phyloP scores from a whole-genome alignment of 2,329 filamentous ascomycete species.

The Blastomyces parvus region DNA sequence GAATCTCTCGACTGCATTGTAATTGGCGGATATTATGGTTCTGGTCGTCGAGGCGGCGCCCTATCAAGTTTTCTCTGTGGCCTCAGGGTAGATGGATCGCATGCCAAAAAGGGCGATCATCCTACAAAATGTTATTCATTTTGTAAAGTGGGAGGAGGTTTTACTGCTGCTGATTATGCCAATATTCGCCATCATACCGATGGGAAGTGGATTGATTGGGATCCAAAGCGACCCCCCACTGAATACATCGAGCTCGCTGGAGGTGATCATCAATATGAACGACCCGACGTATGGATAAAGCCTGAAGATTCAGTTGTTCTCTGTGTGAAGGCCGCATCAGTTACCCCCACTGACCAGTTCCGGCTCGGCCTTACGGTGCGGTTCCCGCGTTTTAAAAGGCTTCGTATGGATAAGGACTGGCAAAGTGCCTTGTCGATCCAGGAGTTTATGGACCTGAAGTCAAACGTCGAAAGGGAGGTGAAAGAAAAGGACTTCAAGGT shows the following conservation, averaged over 20 bases:
- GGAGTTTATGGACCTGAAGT: conserved; percentile 65
- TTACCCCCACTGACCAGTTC: conserved; percentile 67
- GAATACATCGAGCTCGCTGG: conserved; percentile 75
- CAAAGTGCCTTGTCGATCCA: conserved; percentile 65
- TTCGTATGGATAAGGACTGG: conserved; percentile 81
- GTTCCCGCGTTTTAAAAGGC: conserved; percentile 77
- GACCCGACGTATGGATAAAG: conserved; percentile 86
- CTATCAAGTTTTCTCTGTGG: conserved; percentile 88
- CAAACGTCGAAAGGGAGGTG: conserved; percentile 58
- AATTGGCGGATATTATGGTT: conserved; percentile 87
- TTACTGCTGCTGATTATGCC: conserved; percentile 74
- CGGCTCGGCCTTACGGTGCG: conserved; percentile 67
- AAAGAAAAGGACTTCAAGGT: conserved; percentile 68
- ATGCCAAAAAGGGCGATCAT: conserved; percentile 46
- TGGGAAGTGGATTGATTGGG: conserved; percentile 85
- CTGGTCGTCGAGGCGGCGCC: conserved; percentile 69
- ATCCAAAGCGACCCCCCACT: conserved; percentile 63
- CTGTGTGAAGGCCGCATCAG: conserved; percentile 76
- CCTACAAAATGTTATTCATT: conserved; percentile 83
- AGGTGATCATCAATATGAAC: conserved; percentile 63
- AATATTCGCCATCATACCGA: conserved; percentile 75
- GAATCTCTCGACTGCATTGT: conserved; percentile 85
- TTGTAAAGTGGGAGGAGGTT: conserved; percentile 94
- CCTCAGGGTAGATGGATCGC: conserved; percentile 61
- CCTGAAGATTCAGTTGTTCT: conserved; percentile 80